Evolutionary conservation across 257 asterid genomes (phyloP).

Genomic region (Solanum tarapatanum): DNA sequence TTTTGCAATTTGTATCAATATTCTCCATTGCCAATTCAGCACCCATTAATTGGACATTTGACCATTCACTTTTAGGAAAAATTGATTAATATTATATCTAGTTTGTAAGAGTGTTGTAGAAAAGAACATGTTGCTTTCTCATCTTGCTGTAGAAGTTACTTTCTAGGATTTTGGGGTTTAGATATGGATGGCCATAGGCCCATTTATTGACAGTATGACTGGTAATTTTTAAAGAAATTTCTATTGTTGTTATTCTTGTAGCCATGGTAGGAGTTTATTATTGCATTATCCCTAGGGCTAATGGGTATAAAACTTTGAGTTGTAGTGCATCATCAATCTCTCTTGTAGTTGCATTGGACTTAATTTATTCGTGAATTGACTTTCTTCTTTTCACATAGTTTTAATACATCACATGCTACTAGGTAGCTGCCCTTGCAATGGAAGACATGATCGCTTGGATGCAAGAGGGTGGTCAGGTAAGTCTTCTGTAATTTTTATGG

Average conservation of each 20-base stretch:
- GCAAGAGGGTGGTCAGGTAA: slow-evolving; percentile 99
- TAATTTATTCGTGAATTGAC: slow-evolving; percentile 27
- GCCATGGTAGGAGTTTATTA: background rate
- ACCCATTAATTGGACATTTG: background rate
- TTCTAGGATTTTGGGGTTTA: background rate
- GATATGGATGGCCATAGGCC: background rate
- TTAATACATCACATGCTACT: slow-evolving; percentile 70
- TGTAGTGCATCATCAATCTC: background rate
- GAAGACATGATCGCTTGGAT: slow-evolving; percentile 99
- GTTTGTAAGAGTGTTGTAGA: background rate
- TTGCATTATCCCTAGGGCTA: background rate
- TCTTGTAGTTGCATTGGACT: background rate
- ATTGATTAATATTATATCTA: background rate
- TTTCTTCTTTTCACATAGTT: slow-evolving; percentile 56
- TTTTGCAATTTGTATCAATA: background rate
- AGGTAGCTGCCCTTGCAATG: slow-evolving; percentile 99
- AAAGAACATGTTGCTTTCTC: background rate
- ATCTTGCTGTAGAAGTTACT: background rate
- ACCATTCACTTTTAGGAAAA: background rate
- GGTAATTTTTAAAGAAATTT: background rate
- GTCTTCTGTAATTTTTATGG: slow-evolving; percentile 8
- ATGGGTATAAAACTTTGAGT: background rate
- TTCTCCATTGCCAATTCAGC: background rate
- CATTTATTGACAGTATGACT: background rate
- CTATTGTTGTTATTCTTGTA: background rate